Base-by-base conservation (phyloP, 495 filamentous ascomycete genomes). In the Penicillium chermesinum region DNA sequence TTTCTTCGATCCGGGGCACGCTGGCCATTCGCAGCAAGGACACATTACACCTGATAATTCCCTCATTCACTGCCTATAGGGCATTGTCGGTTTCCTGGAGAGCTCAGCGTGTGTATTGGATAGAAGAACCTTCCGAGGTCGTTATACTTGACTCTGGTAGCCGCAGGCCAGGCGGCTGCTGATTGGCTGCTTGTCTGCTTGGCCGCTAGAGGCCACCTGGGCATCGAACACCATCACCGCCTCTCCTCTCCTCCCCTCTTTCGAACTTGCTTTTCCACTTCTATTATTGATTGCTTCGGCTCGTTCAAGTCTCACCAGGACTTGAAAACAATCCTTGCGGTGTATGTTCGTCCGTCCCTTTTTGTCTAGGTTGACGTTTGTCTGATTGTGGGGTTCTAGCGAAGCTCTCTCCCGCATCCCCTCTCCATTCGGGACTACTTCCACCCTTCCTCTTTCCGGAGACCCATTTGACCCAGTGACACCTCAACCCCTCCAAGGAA, bases 151-250 rank as follows among this genome's bases (percentile, higher is more conserved):
- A n/a, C n/a, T n/a, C n/a, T n/a, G n/a, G n/a, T n/a, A n/a, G n/a
- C n/a, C n/a, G n/a, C n/a, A n/a, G n/a, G n/a, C n/a, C n/a, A n/a
- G n/a, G n/a, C n/a, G n/a, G n/a, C n/a, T n/a, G n/a, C n/a, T n/a
- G n/a, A n/a, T n/a, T n/a, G n/a, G n/a, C n/a, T n/a, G n/a, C n/a
- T n/a, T n/a, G n/a, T n/a, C n/a, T n/a, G n/a, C n/a, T n/a, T n/a
- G n/a, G n/a, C n/a, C n/a, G n/a, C 54, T 58, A 61, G 68, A 70
- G 68, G 68, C 66, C 66, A 70, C 68, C 25, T 30, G 25, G 25
- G 25, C 25, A 30, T 30, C 64, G 59, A 67, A 67, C 51, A 60
- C 58, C 61, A 58, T 51, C 64, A 62, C 33, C 48, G 25, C 19
- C 43, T 36, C 38, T 47, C 42, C 44, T 10, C 44, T 10, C 36